A percentile compares a stretch with the other conserved stretches of the same genome.
Evolutionary conservation across 2,329 filamentous ascomycete species (phyloP).

Genomic region (Cladobotryum mycophilum): DNA sequence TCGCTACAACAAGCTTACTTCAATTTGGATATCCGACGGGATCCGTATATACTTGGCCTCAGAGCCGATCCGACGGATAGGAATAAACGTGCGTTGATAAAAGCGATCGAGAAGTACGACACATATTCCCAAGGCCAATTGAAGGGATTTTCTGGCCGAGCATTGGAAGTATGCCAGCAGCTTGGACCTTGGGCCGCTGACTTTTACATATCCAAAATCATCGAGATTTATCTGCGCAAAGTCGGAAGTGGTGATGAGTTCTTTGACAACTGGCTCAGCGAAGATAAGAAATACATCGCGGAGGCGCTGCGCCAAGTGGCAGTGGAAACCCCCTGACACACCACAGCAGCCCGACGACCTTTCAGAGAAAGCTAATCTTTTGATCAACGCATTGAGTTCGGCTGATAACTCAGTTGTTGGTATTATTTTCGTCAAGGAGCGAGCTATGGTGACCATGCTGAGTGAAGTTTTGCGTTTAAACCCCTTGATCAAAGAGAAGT

Average conservation of each 20-base stretch:
- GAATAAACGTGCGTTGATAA: slow-evolving; percentile 32
- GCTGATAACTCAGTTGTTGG: slow-evolving; percentile 42
- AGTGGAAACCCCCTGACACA: slow-evolving; percentile 6
- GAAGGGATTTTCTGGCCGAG: slow-evolving; percentile 45
- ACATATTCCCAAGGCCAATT: slow-evolving; percentile 53
- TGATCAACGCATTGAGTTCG: slow-evolving; percentile 47
- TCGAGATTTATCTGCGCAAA: slow-evolving; percentile 29
- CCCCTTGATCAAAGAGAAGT: slow-evolving; percentile 39
- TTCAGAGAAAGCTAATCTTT: slow-evolving; percentile 50
- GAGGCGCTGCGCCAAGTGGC: slow-evolving; percentile 36
- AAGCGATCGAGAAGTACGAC: slow-evolving; percentile 35
- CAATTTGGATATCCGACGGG: slow-evolving; percentile 49
- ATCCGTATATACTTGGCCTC: slow-evolving; percentile 53
- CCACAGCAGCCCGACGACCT: slow-evolving; percentile 25
- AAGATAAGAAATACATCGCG: slow-evolving; percentile 52
- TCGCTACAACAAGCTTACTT: slow-evolving; percentile 36
- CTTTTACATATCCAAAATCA: slow-evolving; percentile 51
- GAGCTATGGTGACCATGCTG: slow-evolving; percentile 55
- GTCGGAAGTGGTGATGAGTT: slow-evolving; percentile 16
- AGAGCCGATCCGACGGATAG: slow-evolving; percentile 34
- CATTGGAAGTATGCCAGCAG: slow-evolving; percentile 44
- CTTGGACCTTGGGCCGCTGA: slow-evolving; percentile 66
- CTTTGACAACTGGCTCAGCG: slow-evolving; percentile 37
- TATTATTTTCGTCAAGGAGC: slow-evolving; percentile 62
- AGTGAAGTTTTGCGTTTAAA: slow-evolving; percentile 49